Percentiles rank a stretch among this genome's conserved stretches.
Conservation (phyloP, 345 rosid species). For the Salix viminalis region DNA sequence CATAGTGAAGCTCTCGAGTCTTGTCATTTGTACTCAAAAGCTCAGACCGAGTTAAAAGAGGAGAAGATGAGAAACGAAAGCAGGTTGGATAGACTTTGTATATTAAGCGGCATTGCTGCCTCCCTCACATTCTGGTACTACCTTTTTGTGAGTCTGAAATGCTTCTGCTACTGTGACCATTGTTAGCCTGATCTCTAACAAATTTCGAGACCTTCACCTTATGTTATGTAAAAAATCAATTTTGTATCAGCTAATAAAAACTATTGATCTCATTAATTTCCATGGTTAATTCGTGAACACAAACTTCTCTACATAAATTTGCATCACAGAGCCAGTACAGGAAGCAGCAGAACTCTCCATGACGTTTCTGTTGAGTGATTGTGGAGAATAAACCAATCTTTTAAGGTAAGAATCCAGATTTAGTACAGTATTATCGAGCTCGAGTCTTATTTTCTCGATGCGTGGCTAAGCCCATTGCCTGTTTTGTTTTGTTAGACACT, state of each 20-base stretch:
- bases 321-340: not conserved
- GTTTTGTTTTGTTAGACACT: not conserved
- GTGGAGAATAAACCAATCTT: not conserved
- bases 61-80: slow-evolving; percentile 71
- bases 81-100: slow-evolving; percentile 60
- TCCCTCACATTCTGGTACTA: slow-evolving; percentile 56
- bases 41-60: slow-evolving; percentile 58
- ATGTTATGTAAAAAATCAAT: slow-evolving; percentile 29
- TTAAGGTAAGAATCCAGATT: not conserved
- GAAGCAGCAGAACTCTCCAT: not conserved
- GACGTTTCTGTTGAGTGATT: not conserved
- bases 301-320: not conserved
- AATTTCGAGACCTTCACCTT: not conserved
- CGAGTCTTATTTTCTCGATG: not conserved
- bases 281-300: not conserved
- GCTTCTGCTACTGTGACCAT: not conserved
- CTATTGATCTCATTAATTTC: not conserved
- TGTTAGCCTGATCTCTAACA: slow-evolving; percentile 15
- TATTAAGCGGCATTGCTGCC: slow-evolving; percentile 59
- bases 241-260: slow-evolving; percentile 26
- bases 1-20: slow-evolving; percentile 71
- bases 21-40: slow-evolving; percentile 58
- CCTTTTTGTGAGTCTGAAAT: slow-evolving; percentile 39
- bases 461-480: not conserved
- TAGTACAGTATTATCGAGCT: not conserved